Evolutionary conservation across 2,329 filamentous ascomycete genomes (phyloP), one percentile per base, ranked within the genome.

Genomic region (Aureobasidium sp.): DNA sequence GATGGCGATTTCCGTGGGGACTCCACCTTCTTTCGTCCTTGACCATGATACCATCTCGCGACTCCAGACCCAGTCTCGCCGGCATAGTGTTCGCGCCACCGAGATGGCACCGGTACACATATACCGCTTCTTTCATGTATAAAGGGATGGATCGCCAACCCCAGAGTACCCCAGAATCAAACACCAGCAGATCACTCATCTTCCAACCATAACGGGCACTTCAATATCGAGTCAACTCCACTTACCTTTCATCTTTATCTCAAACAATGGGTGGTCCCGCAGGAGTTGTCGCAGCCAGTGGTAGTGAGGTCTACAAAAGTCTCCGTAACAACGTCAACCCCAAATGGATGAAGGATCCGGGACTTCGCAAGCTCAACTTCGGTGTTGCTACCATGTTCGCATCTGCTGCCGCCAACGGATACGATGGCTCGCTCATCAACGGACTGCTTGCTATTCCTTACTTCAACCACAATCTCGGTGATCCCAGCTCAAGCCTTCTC

Each of bases 371-470:
- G 9, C 64, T 71, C 50, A 70, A 71, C 58, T 47, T 71, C 11
- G 68, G 64, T 45, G 64, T 69, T 23, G 55, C 62, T n/a, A 66
- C 66, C 36, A 69, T 71, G 68, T 71, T 70, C 33, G 66, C 68
- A 15, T 70, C 69, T n/a, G 69, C 68, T 9, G 69, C 72, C 2
- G 70, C 73, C 40, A 75, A 74, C 56, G 74, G 74, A 1, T 76
- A 72, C 55, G 74, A 76, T 45, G 73, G 72, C 20, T 61, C 68
- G 27, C 54, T 76, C 38, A 74, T 75, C 70, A 71, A 80, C 43
- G 71, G 73, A 4, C 71, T 73, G 6, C 81, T 82, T 67, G 67
- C 80, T 31, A 62, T 80, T 10, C 74, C 76, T 9, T 76, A 78
- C 4, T 70, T 80, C 31, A 73, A 74, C 50, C n/a, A 67, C 23